Evolutionary conservation across 2,329 filamentous ascomycete species (phyloP), one percentile per base, ranked within the genome.

Genomic region (Colletotrichum viniferum): DNA sequence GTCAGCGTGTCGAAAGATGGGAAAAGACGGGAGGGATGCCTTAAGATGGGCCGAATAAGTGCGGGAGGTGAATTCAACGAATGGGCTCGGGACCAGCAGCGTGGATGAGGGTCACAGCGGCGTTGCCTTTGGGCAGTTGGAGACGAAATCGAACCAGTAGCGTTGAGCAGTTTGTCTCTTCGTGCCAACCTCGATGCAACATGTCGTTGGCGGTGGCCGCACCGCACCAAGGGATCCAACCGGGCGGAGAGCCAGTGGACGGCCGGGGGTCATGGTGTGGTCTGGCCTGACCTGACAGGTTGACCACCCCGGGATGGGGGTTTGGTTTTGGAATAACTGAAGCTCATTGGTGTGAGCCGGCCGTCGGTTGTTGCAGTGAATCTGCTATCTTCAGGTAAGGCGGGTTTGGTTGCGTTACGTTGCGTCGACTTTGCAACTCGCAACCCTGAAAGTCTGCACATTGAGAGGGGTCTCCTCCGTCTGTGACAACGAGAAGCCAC

Each of bases 181-280:
- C 21, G 24, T 61, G 72, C 55, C 64, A 68, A 56, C 69, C 18
- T 34, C 32, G 48, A 76, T 73, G 73, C 63, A 76, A 73, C 73
- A 76, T 61, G 28, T 68, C 43, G 65, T 76, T 76, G 48, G 56
- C 52, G 58, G 24, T 73, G 63, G 63, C 73, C 58, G 63, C 63
- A 62, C 62, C 30, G 62, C 62, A 75, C 32, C 73, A 73, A 69
- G 43, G 58, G 64, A 76, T 76, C 73, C 64, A 76, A 76, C 69
- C n/a, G 63, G 56, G 70, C 73, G 73, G 73, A 68, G 69, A 69
- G 63, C 55, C 69, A 52, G 43, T 52, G n/a, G n/a, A 36, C 58
- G 58, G 58, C 58, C 18, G 28, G 69, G 64, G 48, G 9, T 60
- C 36, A 58, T 56, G 28, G 32, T 55, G 63, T 56, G 28, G 32